These are phyloP conservation scores for Hypoxylon lienhwacheense DNA, from an alignment of 495 filamentous ascomycete genomes.

Conservation along the genomic window DNA sequence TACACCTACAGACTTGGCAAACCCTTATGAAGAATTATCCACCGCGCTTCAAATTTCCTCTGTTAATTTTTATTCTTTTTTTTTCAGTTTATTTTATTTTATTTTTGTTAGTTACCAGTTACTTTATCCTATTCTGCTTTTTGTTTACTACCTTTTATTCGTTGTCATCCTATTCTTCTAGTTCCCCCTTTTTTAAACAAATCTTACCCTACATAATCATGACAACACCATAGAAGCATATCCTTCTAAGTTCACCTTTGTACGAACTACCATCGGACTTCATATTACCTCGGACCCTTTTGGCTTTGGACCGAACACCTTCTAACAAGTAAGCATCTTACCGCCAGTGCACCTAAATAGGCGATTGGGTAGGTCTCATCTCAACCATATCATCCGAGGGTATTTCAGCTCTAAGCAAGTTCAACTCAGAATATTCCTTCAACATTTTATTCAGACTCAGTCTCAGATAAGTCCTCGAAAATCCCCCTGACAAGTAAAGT, in stretches of 20 bases:
- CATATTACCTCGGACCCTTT: neutral
- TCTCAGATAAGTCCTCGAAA: no score
- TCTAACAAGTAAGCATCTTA: neutral
- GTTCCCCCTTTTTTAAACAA: neutral
- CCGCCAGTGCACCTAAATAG: neutral
- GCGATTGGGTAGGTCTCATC: slow-evolving; percentile 2
- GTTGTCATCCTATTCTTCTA: neutral
- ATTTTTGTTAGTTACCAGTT: no score
- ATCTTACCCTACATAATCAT: slow-evolving; percentile 10
- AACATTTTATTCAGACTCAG: no score
- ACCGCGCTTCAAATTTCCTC: slow-evolving; percentile 20
- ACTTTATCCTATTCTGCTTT: slow-evolving; percentile 3
- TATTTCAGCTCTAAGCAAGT: slow-evolving; percentile 10
- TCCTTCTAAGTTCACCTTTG: neutral
- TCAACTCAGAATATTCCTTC: neutral
- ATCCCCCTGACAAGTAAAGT: no score
- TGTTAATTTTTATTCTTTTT: slow-evolving; percentile 1
- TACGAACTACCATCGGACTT: neutral
- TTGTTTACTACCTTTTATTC: neutral
- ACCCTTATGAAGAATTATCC: slow-evolving; percentile 18
- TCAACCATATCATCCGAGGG: slow-evolving; percentile 5
- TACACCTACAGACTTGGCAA: slow-evolving; percentile 25
- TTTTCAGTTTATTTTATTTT: slow-evolving; percentile 6
- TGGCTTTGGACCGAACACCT: slow-evolving; percentile 9
- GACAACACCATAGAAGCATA: slow-evolving; percentile 16